Evolutionary conservation across 78 protist genomes (phyloP).

Genomic region (Thecamonas trahens): DNA sequence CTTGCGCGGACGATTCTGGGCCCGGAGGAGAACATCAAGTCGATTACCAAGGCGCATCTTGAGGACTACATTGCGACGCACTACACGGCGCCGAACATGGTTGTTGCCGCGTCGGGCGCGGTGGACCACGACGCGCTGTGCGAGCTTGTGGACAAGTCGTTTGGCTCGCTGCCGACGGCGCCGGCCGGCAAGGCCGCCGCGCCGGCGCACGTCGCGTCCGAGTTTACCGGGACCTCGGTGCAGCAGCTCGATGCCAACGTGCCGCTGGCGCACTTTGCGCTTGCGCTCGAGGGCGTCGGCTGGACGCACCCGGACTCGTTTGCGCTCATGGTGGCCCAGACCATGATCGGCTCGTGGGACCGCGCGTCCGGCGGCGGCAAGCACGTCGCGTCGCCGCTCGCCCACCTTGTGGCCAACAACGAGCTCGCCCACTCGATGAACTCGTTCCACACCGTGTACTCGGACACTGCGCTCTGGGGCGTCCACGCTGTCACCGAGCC

Average conservation of each 20-base stretch:
- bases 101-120: slow-evolving; percentile 83
- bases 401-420: slow-evolving; percentile 45
- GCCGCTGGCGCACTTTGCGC: slow-evolving; percentile 51
- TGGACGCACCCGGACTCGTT: slow-evolving; percentile 63
- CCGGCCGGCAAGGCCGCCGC: background rate
- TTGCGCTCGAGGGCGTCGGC: slow-evolving; percentile 53
- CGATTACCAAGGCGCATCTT: slow-evolving; percentile 57
- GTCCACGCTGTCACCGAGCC: slow-evolving; percentile 47
- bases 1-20: slow-evolving; percentile 93
- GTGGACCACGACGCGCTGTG: slow-evolving; percentile 76
- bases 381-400: slow-evolving; percentile 48
- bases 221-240: slow-evolving; percentile 45
- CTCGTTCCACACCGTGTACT: slow-evolving; percentile 84
- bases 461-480: slow-evolving; percentile 94
- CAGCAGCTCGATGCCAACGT: slow-evolving; percentile 43
- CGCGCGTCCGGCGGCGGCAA: slow-evolving; percentile 43
- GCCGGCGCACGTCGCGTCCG: slow-evolving; percentile 12
- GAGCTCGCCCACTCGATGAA: slow-evolving; percentile 44
- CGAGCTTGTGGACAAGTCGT: slow-evolving; percentile 42
- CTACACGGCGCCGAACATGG: slow-evolving; percentile 86
- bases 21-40: slow-evolving; percentile 67
- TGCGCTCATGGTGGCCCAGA: slow-evolving; percentile 51
- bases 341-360: slow-evolving; percentile 79
- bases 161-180: slow-evolving; percentile 17
- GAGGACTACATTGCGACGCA: slow-evolving; percentile 58